phyloP scores from a whole-genome alignment of 2,329 filamentous ascomycete genomes.

The Clarireedia homoeocarpa region DNA sequence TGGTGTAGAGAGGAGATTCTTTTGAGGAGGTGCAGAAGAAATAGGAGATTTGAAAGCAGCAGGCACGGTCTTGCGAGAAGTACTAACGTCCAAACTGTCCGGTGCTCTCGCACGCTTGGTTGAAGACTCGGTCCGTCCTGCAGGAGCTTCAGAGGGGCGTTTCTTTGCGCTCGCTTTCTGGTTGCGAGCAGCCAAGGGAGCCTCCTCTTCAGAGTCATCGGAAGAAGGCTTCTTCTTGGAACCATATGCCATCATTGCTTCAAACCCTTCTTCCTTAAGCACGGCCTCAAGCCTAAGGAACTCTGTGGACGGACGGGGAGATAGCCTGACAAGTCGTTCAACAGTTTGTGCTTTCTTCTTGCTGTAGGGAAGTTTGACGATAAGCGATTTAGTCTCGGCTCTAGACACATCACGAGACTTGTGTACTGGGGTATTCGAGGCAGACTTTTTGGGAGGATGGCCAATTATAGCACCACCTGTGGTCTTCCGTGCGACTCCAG shows the following conservation, averaged over 20 bases:
- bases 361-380: slow-evolving; percentile 28
- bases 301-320: slow-evolving; percentile 14
- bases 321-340: slow-evolving; percentile 21
- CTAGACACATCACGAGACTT: slow-evolving; percentile 10
- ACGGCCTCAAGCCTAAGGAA: slow-evolving; percentile 11
- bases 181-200: slow-evolving; percentile 3
- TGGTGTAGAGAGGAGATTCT: slow-evolving; percentile 32
- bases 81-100: slow-evolving; percentile 26
- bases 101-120: slow-evolving; percentile 31
- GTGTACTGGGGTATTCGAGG: slow-evolving; percentile 13
- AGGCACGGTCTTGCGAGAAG: slow-evolving; percentile 31
- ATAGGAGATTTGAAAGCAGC: slow-evolving; percentile 30
- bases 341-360: slow-evolving; percentile 22
- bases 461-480: slow-evolving; percentile 22
- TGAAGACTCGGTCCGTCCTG: slow-evolving; percentile 21
- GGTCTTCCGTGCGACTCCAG: slow-evolving; percentile 29
- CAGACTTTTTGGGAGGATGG: slow-evolving; percentile 24
- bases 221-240: background rate
- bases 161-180: slow-evolving; percentile 17
- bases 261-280: slow-evolving; percentile 10
- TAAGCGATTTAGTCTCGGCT: slow-evolving; percentile 11
- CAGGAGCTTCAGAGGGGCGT: slow-evolving; percentile 19
- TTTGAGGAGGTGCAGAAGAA: slow-evolving; percentile 19
- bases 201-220: slow-evolving; percentile 17
- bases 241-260: slow-evolving; percentile 5